Conservation (phyloP, 768 basidiomycete species). For the Pisolithus marmoratus region DNA sequence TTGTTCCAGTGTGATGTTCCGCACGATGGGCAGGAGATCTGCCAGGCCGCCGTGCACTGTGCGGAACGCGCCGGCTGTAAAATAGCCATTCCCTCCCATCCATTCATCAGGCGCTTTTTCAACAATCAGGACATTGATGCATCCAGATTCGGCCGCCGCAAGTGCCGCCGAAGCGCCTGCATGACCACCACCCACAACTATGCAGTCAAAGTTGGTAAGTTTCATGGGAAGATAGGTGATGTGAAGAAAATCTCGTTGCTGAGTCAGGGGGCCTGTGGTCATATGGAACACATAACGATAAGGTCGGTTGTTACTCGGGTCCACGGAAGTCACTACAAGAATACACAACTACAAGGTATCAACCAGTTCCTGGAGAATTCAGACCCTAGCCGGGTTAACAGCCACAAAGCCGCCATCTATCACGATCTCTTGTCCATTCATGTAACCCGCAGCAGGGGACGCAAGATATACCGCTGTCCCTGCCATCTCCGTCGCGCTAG, state of each 20-base stretch:
- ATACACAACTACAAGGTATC: neutral
- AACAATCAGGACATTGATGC: slow-evolving; percentile 53
- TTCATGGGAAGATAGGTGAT: slow-evolving; percentile 7
- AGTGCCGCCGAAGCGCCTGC: slow-evolving; percentile 64
- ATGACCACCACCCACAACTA: slow-evolving; percentile 62
- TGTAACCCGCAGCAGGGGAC: slow-evolving; percentile 67
- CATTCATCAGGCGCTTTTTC: slow-evolving; percentile 62
- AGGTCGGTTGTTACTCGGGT: too few species aligned
- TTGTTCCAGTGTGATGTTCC: slow-evolving; percentile 39
- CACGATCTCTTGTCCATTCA: slow-evolving; percentile 72
- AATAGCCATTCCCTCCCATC: slow-evolving; percentile 68
- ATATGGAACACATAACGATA: too few species aligned
- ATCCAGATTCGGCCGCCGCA: slow-evolving; percentile 54
- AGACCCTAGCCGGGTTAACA: slow-evolving; percentile 59
- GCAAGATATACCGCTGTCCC: slow-evolving; percentile 73
- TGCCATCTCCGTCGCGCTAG: slow-evolving; percentile 67
- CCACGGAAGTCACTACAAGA: neutral
- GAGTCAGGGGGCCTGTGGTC: too few species aligned
- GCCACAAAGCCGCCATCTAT: slow-evolving; percentile 72
- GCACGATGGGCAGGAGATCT: slow-evolving; percentile 53
- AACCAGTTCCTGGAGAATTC: slow-evolving; percentile 5
- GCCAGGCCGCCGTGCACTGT: slow-evolving; percentile 56
- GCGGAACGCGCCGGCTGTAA: slow-evolving; percentile 65
- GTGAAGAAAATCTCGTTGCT: too few species aligned
- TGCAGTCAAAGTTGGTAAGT: slow-evolving; percentile 39